Evolutionary conservation across 176 grass and related monocot species (phyloP), one percentile per base, ranked within the genome.

Genomic region (Bothriochloa decipiens): DNA sequence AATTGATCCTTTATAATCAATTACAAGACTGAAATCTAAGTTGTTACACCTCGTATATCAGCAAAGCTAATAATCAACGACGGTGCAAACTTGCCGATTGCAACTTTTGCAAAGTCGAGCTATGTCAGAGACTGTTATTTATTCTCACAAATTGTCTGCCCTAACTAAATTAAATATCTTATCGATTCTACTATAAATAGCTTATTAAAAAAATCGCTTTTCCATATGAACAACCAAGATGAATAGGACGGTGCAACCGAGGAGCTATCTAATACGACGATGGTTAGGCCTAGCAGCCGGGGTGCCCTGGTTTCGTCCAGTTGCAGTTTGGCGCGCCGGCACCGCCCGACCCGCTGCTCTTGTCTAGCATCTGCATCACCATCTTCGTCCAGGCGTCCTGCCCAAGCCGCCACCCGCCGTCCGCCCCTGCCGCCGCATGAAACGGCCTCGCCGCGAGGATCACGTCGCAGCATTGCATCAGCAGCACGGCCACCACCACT

Each of bases 401-500:
- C 49, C 17, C 17, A 1, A 18, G 50, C 62, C 12, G 4, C 49
- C 29, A 50, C 0, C 46, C 46, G 3, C 46, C 46, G 3, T 50
- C 47, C 47, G 47, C 16, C 46, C 13, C 46, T 16, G 46, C 13
- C 5, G 18, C 39, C 12, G 70, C n/a, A 47, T 67, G 41, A 41
- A 67, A 5, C 42, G 28, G 64, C 64, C 78, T 80, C 64, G 78
- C 78, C 28, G 63, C 63, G 43, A 36, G 43, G 78, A 67, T 68
- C 63, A 8, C 41, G 27, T 36, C n/a, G 78, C 43, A 52, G 64
- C 64, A 80, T 22, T 80, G 78, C 43, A 80, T 52, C 27, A 42
- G 11, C 28, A 67, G 17, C 29, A 60, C 32, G 6, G 52, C 74
- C 52, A 76, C 74, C 22, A 58, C 18, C 52, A 7, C 29, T 29